Conservation (phyloP, 1,284 basidiomycete genomes). For the Cystobasidium pallidum region DNA sequence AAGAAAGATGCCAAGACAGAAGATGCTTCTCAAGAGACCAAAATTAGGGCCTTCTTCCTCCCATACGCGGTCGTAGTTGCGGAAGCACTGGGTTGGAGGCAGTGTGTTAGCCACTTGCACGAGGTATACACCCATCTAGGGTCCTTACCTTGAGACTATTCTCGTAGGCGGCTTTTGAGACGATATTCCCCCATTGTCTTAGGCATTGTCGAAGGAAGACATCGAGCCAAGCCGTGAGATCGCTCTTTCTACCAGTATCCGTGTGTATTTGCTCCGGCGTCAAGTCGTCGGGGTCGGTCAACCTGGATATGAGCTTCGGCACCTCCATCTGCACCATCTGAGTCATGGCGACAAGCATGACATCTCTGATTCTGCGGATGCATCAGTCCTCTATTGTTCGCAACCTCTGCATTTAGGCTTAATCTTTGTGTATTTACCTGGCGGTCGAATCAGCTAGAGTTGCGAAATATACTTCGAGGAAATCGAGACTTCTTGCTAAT, state of each 20-base stretch:
- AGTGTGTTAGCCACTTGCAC: not conserved
- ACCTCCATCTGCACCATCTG: not conserved
- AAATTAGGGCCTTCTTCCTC: conserved; percentile 28
- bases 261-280: not conserved
- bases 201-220: not conserved
- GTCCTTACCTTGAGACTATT: conserved; percentile 2
- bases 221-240: conserved; percentile 17
- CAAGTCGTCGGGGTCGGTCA: not conserved
- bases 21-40: conserved; percentile 31
- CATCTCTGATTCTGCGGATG: not conserved
- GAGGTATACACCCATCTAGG: not conserved
- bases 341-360: not conserved
- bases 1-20: conserved; percentile 36
- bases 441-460: not conserved
- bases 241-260: not conserved
- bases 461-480: not conserved
- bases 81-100: not conserved
- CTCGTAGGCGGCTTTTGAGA: conserved; percentile 7
- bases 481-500: not conserved
- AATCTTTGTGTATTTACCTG: not conserved
- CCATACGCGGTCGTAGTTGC: conserved; percentile 35
- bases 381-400: not conserved
- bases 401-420: not conserved
- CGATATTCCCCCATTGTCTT: not conserved
- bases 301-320: not conserved